Conservation (phyloP, 352 stramenopile genomes). For the Phytophthora colocasiae region DNA sequence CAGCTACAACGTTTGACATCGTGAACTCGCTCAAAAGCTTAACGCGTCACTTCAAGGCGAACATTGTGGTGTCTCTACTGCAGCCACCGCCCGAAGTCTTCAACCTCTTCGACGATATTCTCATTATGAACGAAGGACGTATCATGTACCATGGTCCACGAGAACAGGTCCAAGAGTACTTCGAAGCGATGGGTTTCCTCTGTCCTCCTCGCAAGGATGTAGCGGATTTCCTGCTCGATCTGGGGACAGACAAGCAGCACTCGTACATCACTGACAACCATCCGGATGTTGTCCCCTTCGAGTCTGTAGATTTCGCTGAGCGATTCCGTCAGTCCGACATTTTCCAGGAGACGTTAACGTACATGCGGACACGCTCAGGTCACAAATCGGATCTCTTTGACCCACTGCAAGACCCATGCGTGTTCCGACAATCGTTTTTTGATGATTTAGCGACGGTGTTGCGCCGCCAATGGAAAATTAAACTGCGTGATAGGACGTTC, state of each 20-base stretch:
- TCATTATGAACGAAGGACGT: slow-evolving; percentile 90
- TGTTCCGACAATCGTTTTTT: slow-evolving; percentile 61
- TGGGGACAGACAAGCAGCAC: slow-evolving; percentile 61
- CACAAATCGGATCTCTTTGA: slow-evolving; percentile 24
- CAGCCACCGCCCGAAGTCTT: slow-evolving; percentile 95
- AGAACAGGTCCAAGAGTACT: slow-evolving; percentile 49
- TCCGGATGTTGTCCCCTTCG: slow-evolving; percentile 28
- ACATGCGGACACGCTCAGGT: slow-evolving; percentile 38
- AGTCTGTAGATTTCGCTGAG: slow-evolving; percentile 53
- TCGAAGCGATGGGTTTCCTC: slow-evolving; percentile 52
- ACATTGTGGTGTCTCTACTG: slow-evolving; percentile 81
- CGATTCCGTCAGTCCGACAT: slow-evolving; percentile 60
- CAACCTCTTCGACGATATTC: slow-evolving; percentile 94
- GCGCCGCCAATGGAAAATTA: slow-evolving; percentile 76
- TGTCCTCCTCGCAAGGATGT: slow-evolving; percentile 59
- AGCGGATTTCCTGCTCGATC: slow-evolving; percentile 61
- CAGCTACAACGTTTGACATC: slow-evolving; percentile 68
- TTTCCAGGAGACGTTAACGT: slow-evolving; percentile 52
- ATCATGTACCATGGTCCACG: slow-evolving; percentile 84
- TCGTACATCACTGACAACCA: slow-evolving; percentile 38
- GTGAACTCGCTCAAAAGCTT: slow-evolving; percentile 53
- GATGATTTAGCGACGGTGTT: slow-evolving; percentile 55
- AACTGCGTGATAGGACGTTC: slow-evolving; percentile 58
- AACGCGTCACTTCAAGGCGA: slow-evolving; percentile 57
- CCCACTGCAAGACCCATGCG: slow-evolving; percentile 22